Percentiles rank a stretch among this genome's conserved stretches.
Evolutionary conservation across 2,329 filamentous ascomycete genomes (phyloP).

Genomic region (Neofusicoccum sp.): DNA sequence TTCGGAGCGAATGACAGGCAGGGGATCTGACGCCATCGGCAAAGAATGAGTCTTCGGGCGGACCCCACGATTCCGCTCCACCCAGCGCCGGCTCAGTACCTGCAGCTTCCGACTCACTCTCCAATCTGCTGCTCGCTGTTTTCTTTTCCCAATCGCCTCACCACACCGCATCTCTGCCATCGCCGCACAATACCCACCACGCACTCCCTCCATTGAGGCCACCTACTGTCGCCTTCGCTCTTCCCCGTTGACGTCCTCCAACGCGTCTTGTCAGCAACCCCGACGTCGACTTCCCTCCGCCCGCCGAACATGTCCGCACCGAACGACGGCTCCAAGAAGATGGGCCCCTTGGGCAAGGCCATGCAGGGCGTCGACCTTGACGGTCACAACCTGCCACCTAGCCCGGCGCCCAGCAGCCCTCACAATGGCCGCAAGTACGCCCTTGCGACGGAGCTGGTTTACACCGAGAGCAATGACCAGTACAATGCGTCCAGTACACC

Average conservation of each 20-base stretch:
- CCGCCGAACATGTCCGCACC: conserved; percentile 10
- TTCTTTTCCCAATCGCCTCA: background rate
- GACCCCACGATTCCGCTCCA: conserved; percentile 17
- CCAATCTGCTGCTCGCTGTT: background rate
- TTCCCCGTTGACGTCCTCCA: background rate
- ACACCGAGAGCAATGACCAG: conserved; percentile 93
- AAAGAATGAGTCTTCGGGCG: conserved; percentile 15
- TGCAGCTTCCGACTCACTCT: conserved; percentile 12
- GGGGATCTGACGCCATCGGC: conserved; percentile 13
- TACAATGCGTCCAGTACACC: conserved; percentile 95
- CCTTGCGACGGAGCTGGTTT: conserved; percentile 92
- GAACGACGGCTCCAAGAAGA: conserved; percentile 14
- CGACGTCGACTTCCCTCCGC: background rate
- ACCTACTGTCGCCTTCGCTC: background rate
- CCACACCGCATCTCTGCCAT: background rate
- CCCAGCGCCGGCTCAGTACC: conserved; percentile 7
- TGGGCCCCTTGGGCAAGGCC: conserved; percentile 35
- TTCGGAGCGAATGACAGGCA: conserved; percentile 17
- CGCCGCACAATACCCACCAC: no score
- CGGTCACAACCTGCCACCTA: conserved; percentile 48
- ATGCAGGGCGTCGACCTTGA: conserved; percentile 39
- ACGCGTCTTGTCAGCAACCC: background rate
- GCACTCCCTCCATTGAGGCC: background rate
- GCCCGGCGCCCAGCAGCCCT: conserved; percentile 89
- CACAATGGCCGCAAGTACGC: conserved; percentile 84